Conservation (phyloP, 2,329 filamentous ascomycete genomes). For the Penicillium sp. region DNA sequence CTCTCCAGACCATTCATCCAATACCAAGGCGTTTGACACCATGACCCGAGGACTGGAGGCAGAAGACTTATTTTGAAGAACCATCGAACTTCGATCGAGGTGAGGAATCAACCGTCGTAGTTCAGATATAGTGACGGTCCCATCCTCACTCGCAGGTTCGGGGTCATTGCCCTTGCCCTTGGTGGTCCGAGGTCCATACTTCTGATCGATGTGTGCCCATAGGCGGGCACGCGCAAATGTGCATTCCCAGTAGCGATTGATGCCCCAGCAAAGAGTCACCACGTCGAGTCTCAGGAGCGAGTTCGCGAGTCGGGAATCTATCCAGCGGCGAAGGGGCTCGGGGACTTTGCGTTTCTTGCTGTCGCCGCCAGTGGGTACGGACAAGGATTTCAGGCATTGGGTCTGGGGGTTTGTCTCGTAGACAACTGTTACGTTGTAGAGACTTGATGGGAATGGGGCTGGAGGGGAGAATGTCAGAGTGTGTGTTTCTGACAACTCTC, state of each 20-base stretch:
- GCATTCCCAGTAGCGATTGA: slow-evolving; percentile 46
- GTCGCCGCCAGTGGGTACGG: slow-evolving; percentile 21
- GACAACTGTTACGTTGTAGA: slow-evolving; percentile 37
- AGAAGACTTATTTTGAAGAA: slow-evolving; percentile 27
- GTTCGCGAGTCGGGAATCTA: slow-evolving; percentile 36
- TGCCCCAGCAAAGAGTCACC: slow-evolving; percentile 45
- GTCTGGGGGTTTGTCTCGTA: slow-evolving; percentile 40
- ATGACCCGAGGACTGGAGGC: slow-evolving; percentile 25
- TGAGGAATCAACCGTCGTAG: slow-evolving; percentile 36
- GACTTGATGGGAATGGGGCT: slow-evolving; percentile 35
- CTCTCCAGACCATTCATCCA: slow-evolving; percentile 46
- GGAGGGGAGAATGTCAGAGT: slow-evolving; percentile 39
- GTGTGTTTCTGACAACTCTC: slow-evolving; percentile 35
- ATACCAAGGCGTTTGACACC: slow-evolving; percentile 35
- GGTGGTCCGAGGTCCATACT: slow-evolving; percentile 19
- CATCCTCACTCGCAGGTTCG: slow-evolving; percentile 6
- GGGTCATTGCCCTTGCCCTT: slow-evolving; percentile 9
- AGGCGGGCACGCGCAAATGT: slow-evolving; percentile 39
- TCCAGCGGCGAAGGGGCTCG: slow-evolving; percentile 35
- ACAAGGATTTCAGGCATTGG: slow-evolving; percentile 37
- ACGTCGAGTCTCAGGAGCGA: slow-evolving; percentile 40
- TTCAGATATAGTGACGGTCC: slow-evolving; percentile 24
- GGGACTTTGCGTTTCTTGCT: slow-evolving; percentile 30
- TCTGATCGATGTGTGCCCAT: slow-evolving; percentile 38
- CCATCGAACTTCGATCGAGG: slow-evolving; percentile 39